Evolutionary conservation across 2,329 filamentous ascomycete species (phyloP).

Genomic region (Verticillium klebahnii): DNA sequence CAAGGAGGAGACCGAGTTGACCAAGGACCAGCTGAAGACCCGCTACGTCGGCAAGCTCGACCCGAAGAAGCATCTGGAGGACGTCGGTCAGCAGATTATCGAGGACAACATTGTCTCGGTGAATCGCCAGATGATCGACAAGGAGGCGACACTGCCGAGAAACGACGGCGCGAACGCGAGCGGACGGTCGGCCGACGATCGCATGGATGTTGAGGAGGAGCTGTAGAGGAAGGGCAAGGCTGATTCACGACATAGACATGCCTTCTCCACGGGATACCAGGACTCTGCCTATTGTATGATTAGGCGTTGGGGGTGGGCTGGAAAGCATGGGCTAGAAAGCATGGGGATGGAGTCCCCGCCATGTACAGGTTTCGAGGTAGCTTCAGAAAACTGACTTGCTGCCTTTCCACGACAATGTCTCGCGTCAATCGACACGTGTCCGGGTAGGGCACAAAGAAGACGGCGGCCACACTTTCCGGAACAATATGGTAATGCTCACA

Average conservation of each 20-base stretch:
- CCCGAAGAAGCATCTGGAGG: constrained; percentile 98
- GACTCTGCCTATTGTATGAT: constrained; percentile 17
- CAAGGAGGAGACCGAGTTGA: constrained; percentile 96
- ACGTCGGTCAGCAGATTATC: constrained; percentile 92
- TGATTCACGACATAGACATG: constrained; percentile 5
- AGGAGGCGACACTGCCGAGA: constrained; percentile 88
- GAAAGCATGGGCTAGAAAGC: constrained; percentile 14
- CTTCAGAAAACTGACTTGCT: neutral
- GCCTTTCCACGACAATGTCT: neutral
- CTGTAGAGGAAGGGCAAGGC: constrained; percentile 18
- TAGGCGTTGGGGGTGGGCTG: constrained; percentile 12
- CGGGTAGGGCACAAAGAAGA: neutral
- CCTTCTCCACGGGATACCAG: constrained; percentile 13
- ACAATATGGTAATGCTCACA: neutral
- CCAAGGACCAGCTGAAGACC: constrained; percentile 96
- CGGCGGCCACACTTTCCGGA: neutral
- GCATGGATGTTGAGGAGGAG: constrained; percentile 69
- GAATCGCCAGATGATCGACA: constrained; percentile 99
- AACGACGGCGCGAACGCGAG: constrained; percentile 50
- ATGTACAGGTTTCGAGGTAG: constrained; percentile 1
- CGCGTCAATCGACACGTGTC: neutral
- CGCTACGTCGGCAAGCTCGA: constrained; percentile 98
- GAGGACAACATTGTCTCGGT: constrained; percentile 99
- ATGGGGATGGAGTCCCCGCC: constrained; percentile 11
- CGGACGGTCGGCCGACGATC: constrained; percentile 48